phyloP scores from a whole-genome alignment of 768 basidiomycete genomes.

The Floccularia luteovirens region DNA sequence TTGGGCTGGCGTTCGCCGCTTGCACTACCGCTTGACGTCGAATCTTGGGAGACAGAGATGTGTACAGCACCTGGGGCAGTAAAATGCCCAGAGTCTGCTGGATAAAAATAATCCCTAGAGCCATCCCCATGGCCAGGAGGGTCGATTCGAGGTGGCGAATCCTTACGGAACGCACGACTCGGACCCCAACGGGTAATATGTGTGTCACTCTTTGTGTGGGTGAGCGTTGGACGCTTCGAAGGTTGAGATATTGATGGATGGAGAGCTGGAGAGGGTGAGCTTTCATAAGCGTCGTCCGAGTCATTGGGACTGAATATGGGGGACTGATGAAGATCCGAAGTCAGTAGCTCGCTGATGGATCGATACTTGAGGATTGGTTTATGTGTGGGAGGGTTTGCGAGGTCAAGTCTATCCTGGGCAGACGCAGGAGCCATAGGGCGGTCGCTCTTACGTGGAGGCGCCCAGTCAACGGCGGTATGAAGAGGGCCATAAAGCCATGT shows the following conservation, averaged over 20 bases:
- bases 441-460: slow-evolving; percentile 50
- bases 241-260: not conserved
- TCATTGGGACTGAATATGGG: slow-evolving; percentile 57
- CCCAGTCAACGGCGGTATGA: slow-evolving; percentile 87
- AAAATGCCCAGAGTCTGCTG: slow-evolving; percentile 7
- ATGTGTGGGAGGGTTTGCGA: slow-evolving; percentile 20
- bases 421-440: slow-evolving; percentile 28
- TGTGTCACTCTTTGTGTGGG: slow-evolving; percentile 87
- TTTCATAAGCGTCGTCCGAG: slow-evolving; percentile 36
- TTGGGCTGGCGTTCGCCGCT: slow-evolving; percentile 26
- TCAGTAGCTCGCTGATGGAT: slow-evolving; percentile 84
- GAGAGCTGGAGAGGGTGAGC: slow-evolving; percentile 8
- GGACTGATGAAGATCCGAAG: slow-evolving; percentile 61
- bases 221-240: slow-evolving; percentile 47
- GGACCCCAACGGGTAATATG: slow-evolving; percentile 56
- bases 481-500: slow-evolving; percentile 98
- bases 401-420: slow-evolving; percentile 46
- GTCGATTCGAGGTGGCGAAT: slow-evolving; percentile 63
- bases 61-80: slow-evolving; percentile 15
- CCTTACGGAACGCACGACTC: slow-evolving; percentile 45
- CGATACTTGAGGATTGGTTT: slow-evolving; percentile 98
- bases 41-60: slow-evolving; percentile 23
- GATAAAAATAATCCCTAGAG: slow-evolving; percentile 10
- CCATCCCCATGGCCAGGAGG: slow-evolving; percentile 20
- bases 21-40: slow-evolving; percentile 17